Base-by-base conservation (phyloP, 23 red algal genomes). In the Gracilaria caudata region DNA sequence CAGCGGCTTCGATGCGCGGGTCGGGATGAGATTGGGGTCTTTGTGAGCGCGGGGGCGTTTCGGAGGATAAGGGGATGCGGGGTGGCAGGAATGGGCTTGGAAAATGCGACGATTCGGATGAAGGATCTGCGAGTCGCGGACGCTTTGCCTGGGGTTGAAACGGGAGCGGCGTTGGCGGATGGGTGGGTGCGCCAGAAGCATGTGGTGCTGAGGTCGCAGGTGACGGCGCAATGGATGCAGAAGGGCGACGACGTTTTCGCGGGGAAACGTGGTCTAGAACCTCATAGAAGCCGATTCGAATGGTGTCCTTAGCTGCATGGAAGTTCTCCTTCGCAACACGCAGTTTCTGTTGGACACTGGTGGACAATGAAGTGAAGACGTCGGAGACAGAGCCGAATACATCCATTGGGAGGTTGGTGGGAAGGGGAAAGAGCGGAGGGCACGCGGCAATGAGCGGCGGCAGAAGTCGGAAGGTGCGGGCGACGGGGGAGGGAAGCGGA, bases 31-130 rank as follows among this genome's bases (percentile, higher is more conserved):
- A 75, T 75, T 43, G 33, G 1, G 70, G 33, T n/a, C 39, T 13
- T 47, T 24, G 70, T 47, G 70, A n/a, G 70, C 70, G 70, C 7
- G 70, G 70, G 70, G 70, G 70, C 28, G 70, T 75, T 26, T 75
- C 70, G n/a, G 70, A 3, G 20, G 70, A 30, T 3, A 75, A 21
- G 21, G 70, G 70, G 7, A 75, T 40, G 29, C 70, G 70, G 70
- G 70, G 70, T 29, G 70, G 70, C 25, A 75, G 70, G 19, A 75
- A 75, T 7, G 70, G 70, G 32, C 39, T 75, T 25, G 70, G 70
- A 29, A 75, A 75, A 30, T 66, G 30, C 43, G 39, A 47, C 4
- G 40, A 29, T 38, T 75, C 39, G 70, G 25, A 24, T 43, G 10
- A 21, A 40, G 70, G 70, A 49, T 45, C 38, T 75, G 70, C 37